Base-by-base conservation (phyloP, 2,329 filamentous ascomycete genomes). In the Phialocephala sp. region DNA sequence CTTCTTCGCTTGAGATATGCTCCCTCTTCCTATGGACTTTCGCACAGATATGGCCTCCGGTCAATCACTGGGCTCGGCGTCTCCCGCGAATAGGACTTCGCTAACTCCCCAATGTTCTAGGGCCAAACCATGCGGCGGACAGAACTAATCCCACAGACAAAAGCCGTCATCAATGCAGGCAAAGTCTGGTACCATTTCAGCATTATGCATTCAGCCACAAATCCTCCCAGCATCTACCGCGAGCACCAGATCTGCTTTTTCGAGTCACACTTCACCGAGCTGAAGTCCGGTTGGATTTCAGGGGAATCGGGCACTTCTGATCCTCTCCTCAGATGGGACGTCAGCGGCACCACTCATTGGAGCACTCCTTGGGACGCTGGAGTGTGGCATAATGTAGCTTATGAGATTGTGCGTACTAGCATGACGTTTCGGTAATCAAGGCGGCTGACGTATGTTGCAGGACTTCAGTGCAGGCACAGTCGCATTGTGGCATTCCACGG, bases 311-410 rank as follows among this genome's bases (percentile, higher is more conserved):
- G 79, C 47, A 80, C 79, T 76, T 65, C 76, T 22, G 81, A 85
- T 66, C 78, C 82, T 36, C 80, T 91, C 69, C 80, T 92, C 68
- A 85, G 87, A 71, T 92, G 89, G 88, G 85, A 87, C 77, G 86
- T 87, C 11, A 81, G 82, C 66, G 84, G 87, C 18, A 79, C 83
- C 71, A 84, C 83, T 59, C 80, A 90, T 71, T 92, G 89, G 89
- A 85, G 84, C 72, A 82, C 83, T 0, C 80, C 85, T 67, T 88
- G 89, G 76, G 81, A 81, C 61, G 81, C 89, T 1, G 86, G 83
- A 47, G 85, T 88, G 12, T 92, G 90, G 90, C 89, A 92, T 77
- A 93, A 93, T 75, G 83, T 91, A 72, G 90, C 89, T 57, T 92
- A 91, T 73, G 89, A 88, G 75, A 90, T 91, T 67, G 81, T 82